Evolutionary conservation across 768 basidiomycete genomes (phyloP).

Genomic region (Scleroderma bovista): DNA sequence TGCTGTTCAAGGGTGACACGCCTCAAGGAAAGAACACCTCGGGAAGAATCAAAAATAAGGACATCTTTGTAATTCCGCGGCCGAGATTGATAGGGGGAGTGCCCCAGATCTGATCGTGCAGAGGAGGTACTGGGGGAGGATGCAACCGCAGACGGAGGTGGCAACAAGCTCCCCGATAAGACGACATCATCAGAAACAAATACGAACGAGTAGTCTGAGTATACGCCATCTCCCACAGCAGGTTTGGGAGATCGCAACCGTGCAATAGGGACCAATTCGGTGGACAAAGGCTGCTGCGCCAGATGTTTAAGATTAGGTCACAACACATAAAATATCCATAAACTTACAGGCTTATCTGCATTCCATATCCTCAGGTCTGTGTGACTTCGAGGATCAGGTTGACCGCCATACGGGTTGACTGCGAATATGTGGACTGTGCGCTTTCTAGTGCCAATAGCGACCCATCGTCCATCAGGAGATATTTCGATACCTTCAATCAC

Average conservation of each 20-base stretch:
- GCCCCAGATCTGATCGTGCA: slow-evolving; percentile 22
- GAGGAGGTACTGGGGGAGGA: slow-evolving; percentile 24
- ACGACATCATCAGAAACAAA: slow-evolving; percentile 40
- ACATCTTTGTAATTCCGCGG: slow-evolving; percentile 57
- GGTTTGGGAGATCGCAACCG: slow-evolving; percentile 40
- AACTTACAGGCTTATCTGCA: slow-evolving; percentile 39
- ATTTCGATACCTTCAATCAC: slow-evolving; percentile 46
- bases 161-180: slow-evolving; percentile 38
- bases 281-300: slow-evolving; percentile 44
- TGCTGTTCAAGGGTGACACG: slow-evolving; percentile 44
- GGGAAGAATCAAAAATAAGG: slow-evolving; percentile 59
- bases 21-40: slow-evolving; percentile 50
- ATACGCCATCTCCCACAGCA: slow-evolving; percentile 22
- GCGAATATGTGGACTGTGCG: slow-evolving; percentile 69
- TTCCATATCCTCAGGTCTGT: slow-evolving; percentile 55
- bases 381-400: slow-evolving; percentile 57
- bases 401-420: slow-evolving; percentile 71
- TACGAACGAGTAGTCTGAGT: slow-evolving; percentile 47
- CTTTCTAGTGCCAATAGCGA: slow-evolving; percentile 60
- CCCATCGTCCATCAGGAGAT: slow-evolving; percentile 55
- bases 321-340: neutral
- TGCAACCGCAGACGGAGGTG: slow-evolving; percentile 20
- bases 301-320: slow-evolving; percentile 1
- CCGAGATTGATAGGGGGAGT: slow-evolving; percentile 24
- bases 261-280: slow-evolving; percentile 51